These are phyloP conservation scores for Lenwebbia sp. DNA, from an alignment of 345 rosid genomes.

Conservation along the genomic window DNA sequence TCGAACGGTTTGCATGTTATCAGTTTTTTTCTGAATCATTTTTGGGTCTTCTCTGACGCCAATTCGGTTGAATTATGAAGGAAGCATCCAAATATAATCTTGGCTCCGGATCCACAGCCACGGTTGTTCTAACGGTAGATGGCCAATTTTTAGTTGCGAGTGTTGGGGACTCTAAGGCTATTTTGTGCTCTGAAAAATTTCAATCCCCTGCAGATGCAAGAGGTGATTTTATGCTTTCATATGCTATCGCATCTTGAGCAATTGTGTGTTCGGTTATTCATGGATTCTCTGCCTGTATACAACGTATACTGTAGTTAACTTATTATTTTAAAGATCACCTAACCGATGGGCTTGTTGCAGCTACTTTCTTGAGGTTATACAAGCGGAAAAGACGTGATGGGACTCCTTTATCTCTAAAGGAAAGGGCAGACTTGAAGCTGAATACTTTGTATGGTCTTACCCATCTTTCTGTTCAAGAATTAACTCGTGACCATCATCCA, in stretches of 20 bases:
- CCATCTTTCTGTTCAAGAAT: slow-evolving; percentile 51
- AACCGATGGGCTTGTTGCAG: slow-evolving; percentile 28
- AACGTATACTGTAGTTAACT: not conserved
- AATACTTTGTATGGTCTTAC: slow-evolving; percentile 33
- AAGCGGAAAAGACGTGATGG: slow-evolving; percentile 51
- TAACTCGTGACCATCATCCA: slow-evolving; percentile 85
- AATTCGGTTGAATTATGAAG: slow-evolving; percentile 19
- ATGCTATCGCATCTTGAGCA: not conserved
- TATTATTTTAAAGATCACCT: not conserved
- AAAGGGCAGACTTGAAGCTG: slow-evolving; percentile 27
- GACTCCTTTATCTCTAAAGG: slow-evolving; percentile 29
- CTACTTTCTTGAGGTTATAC: slow-evolving; percentile 57
- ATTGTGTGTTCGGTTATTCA: not conserved
- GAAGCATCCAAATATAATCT: slow-evolving; percentile 64
- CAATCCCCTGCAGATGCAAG: slow-evolving; percentile 71
- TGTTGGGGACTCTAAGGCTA: slow-evolving; percentile 90
- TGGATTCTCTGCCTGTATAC: not conserved
- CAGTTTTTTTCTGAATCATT: not conserved
- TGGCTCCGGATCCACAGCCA: slow-evolving; percentile 77
- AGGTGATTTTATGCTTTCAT: slow-evolving; percentile 35
- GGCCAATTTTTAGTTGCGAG: slow-evolving; percentile 78
- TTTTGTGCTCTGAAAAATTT: slow-evolving; percentile 73
- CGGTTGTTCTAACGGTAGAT: slow-evolving; percentile 63
- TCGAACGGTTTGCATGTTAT: not conserved
- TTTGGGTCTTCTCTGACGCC: not conserved